These are phyloP conservation scores for Debaryomycetaceae sp. DNA, from an alignment of 1,139 yeast species.

Conservation along the genomic window DNA sequence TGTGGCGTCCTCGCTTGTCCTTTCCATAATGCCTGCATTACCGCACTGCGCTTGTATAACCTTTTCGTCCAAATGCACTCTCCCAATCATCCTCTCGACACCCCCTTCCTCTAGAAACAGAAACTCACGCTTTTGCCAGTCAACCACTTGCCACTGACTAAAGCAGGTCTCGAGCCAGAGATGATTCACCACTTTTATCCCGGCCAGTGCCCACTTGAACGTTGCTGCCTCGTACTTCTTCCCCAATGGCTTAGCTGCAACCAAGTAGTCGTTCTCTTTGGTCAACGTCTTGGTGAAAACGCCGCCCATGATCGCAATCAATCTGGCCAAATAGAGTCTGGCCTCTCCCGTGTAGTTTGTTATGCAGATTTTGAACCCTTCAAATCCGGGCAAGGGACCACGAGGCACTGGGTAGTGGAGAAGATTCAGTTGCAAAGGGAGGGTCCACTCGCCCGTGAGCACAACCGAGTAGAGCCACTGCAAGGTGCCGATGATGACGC, in stretches of 20 bases:
- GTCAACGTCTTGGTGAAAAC: constrained; percentile 67
- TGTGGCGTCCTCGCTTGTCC: too few relatives aligned
- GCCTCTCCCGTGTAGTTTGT: constrained; percentile 88
- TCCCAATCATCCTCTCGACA: constrained; percentile 47
- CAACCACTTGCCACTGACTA: constrained; percentile 53
- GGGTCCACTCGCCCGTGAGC: constrained; percentile 49
- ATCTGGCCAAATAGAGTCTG: constrained; percentile 59
- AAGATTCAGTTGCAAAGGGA: constrained; percentile 52
- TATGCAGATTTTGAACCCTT: constrained; percentile 52
- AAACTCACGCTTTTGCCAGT: constrained; percentile 41
- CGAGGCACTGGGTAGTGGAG: constrained; percentile 71
- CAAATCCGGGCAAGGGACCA: constrained; percentile 49
- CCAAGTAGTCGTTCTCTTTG: constrained; percentile 63
- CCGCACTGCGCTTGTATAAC: too few relatives aligned
- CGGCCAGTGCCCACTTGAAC: constrained; percentile 49
- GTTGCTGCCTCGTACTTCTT: constrained; percentile 71
- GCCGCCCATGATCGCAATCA: constrained; percentile 75
- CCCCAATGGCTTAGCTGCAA: constrained; percentile 68
- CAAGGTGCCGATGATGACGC: constrained; percentile 56
- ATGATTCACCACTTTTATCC: constrained; percentile 63
- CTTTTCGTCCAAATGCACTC: constrained; percentile 39
- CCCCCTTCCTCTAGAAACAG: constrained; percentile 32
- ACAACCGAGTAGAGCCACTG: constrained; percentile 73
- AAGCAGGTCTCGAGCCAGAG: constrained; percentile 87
- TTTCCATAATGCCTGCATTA: too few relatives aligned